phyloP scores from a whole-genome alignment of 208 protist species.

The Vickermania spadyakhi region DNA sequence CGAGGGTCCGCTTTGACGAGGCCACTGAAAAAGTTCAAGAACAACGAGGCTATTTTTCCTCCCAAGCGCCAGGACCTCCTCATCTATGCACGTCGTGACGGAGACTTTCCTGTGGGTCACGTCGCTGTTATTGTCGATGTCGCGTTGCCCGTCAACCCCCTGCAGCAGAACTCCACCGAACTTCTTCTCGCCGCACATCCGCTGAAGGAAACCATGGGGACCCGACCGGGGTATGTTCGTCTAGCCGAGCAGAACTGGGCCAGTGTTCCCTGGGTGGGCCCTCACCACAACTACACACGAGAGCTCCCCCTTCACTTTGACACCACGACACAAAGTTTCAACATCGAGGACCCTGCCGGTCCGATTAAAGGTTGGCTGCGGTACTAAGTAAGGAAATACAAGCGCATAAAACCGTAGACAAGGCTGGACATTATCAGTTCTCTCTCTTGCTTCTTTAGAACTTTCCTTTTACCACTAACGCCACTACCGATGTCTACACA shows the following conservation, averaged over 20 bases:
- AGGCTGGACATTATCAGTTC: too few relatives aligned
- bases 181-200: not conserved
- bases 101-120: constrained; percentile 51
- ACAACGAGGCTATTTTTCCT: not conserved
- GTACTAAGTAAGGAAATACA: constrained; percentile 13
- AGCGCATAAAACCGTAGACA: too few relatives aligned
- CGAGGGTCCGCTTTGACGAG: constrained; percentile 18
- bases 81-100: constrained; percentile 47
- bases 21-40: constrained; percentile 21
- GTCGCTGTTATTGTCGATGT: constrained; percentile 65
- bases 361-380: constrained; percentile 33
- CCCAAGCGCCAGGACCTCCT: constrained; percentile 50
- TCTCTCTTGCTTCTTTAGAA: too few relatives aligned
- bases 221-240: constrained; percentile 11
- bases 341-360: constrained; percentile 14
- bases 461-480: too few relatives aligned
- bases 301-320: constrained; percentile 6
- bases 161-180: not conserved
- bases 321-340: constrained; percentile 6
- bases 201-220: not conserved
- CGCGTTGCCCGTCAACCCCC: not conserved
- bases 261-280: constrained; percentile 42
- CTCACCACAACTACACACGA: constrained; percentile 64
- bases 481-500: too few relatives aligned
- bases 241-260: constrained; percentile 86